These are phyloP conservation scores for Aspergillus carlsbadensis DNA, from an alignment of 495 filamentous ascomycete genomes.

Conservation along the genomic window DNA sequence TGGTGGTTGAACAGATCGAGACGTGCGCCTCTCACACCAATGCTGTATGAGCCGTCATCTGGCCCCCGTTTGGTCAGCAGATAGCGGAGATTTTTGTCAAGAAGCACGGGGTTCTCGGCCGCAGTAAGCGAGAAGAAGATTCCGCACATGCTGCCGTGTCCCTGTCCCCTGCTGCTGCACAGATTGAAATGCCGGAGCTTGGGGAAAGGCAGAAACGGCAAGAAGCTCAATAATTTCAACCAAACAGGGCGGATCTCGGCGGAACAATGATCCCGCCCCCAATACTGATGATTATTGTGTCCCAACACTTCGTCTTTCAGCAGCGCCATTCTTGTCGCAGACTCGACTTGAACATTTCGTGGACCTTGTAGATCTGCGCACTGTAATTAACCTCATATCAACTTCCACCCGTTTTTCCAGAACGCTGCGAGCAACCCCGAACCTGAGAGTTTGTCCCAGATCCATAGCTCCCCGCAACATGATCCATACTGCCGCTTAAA, in stretches of 20 bases:
- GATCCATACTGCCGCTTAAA: conserved; percentile 21
- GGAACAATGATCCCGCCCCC: conserved; percentile 27
- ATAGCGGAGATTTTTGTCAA: conserved; percentile 40
- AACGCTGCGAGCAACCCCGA: neutral
- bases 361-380: neutral
- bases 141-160: conserved; percentile 54
- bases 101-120: conserved; percentile 22
- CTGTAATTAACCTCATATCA: neutral
- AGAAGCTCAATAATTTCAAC: neutral
- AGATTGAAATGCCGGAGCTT: neutral
- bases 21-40: conserved; percentile 9
- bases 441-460: neutral
- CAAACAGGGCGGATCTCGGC: conserved; percentile 17
- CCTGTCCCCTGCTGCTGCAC: conserved; percentile 2
- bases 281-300: conserved; percentile 1
- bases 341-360: neutral
- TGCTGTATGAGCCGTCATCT: conserved; percentile 43
- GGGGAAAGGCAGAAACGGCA: neutral
- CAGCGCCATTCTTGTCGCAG: neutral
- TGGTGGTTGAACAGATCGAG: conserved; percentile 6
- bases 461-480: conserved; percentile 21
- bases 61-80: conserved; percentile 56
- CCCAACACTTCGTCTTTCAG: conserved; percentile 6
- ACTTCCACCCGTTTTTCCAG: neutral
- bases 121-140: conserved; percentile 59